phyloP scores from a whole-genome alignment of 164 flowering plant genomes.

The Piper betle region DNA sequence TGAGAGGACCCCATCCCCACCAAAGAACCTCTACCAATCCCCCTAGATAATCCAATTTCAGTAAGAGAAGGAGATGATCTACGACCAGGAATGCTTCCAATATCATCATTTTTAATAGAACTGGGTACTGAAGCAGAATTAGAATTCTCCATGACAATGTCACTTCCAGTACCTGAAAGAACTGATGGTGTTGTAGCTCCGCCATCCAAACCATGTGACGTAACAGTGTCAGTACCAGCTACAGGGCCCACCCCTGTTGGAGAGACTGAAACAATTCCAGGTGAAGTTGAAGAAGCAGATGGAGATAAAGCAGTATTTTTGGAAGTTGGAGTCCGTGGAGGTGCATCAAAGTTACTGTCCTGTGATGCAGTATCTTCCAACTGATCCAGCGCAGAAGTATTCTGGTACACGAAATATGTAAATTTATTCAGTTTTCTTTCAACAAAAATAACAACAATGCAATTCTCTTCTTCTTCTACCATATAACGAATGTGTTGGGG shows the following conservation, averaged over 20 bases:
- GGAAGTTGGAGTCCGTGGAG: conserved; percentile 60
- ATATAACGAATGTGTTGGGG: too few species aligned
- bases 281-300: conserved; percentile 24
- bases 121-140: conserved; percentile 37
- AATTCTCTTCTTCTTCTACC: too few species aligned
- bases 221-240: conserved; percentile 23
- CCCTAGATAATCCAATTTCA: conserved; percentile 46
- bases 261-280: conserved; percentile 14
- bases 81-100: conserved; percentile 43
- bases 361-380: conserved; percentile 56
- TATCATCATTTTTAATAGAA: conserved; percentile 67
- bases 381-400: conserved; percentile 37
- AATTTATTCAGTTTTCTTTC: not conserved
- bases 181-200: conserved; percentile 27
- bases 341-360: conserved; percentile 51
- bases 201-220: conserved; percentile 28
- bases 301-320: conserved; percentile 36
- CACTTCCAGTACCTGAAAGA: conserved; percentile 33
- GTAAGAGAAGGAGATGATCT: conserved; percentile 56
- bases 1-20: conserved; percentile 37
- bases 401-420: not conserved
- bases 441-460: too few species aligned
- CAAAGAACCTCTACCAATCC: conserved; percentile 36
- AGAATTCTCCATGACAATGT: conserved; percentile 35
- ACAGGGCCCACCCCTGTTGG: conserved; percentile 36